Percentiles rank a stretch among this genome's conserved stretches.
Conservation (phyloP, 78 protist genomes). For the Dictyostelium discoideum region DNA sequence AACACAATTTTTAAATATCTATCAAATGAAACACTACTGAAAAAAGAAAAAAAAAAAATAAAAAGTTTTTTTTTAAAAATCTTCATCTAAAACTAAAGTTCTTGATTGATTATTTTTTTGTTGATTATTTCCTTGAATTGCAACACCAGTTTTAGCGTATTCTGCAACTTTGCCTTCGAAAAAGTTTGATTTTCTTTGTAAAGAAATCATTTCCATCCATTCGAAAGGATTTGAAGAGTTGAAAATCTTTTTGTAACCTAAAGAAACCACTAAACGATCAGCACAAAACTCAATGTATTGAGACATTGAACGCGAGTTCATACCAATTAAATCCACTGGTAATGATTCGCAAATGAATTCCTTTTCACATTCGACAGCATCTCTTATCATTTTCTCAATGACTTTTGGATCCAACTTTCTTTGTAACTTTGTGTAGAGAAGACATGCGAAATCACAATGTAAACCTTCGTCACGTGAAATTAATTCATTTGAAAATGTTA, state of each 20-base stretch:
- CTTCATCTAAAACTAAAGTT: slow-evolving; percentile 49
- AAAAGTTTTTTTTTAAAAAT: slow-evolving; percentile 27
- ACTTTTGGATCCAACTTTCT: slow-evolving; percentile 21
- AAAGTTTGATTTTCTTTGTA: slow-evolving; percentile 98
- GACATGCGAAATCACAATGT: slow-evolving; percentile 98
- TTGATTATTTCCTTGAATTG: not conserved
- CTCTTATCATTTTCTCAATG: slow-evolving; percentile 83
- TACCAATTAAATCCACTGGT: slow-evolving; percentile 98
- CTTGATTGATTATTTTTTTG: not conserved
- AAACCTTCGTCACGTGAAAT: slow-evolving; percentile 98
- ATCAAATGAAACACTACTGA: too few species aligned
- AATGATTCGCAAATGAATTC: slow-evolving; percentile 95
- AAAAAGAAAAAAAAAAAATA: not conserved
- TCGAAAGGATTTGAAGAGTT: slow-evolving; percentile 97
- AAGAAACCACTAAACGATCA: slow-evolving; percentile 95
- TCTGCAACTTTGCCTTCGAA: slow-evolving; percentile 99
- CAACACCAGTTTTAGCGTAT: slow-evolving; percentile 94
- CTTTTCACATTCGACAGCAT: slow-evolving; percentile 97
- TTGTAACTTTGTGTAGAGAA: slow-evolving; percentile 88
- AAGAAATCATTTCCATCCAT: slow-evolving; percentile 98
- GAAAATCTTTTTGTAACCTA: slow-evolving; percentile 92
- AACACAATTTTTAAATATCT: too few species aligned
- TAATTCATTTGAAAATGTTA: slow-evolving; percentile 97
- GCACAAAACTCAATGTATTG: slow-evolving; percentile 98
- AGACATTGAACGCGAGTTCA: slow-evolving; percentile 97